Evolutionary conservation across 176 grass and related monocot species (phyloP).

Genomic region (Avena atlantica): DNA sequence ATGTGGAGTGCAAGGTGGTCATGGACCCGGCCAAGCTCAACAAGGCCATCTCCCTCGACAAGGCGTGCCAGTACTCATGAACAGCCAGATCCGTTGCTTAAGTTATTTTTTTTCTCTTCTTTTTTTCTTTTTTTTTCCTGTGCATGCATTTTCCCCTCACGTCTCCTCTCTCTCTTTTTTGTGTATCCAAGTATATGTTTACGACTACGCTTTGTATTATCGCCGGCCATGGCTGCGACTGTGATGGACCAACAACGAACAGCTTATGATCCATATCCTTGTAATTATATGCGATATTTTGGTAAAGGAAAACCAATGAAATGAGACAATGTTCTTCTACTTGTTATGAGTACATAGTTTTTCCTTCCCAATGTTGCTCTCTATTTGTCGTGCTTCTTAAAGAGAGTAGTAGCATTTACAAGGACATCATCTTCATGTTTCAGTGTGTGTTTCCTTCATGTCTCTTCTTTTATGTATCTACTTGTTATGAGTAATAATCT

Average conservation of each 20-base stretch:
- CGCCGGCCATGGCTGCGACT: background rate
- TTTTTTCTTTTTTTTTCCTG: background rate
- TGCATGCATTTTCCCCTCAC: background rate
- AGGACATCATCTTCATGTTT: too few relatives aligned
- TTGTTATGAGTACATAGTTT: too few relatives aligned
- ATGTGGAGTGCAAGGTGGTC: slow-evolving; percentile 63
- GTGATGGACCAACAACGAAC: background rate
- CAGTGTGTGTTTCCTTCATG: too few relatives aligned
- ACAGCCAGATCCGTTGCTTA: background rate
- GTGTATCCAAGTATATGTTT: background rate
- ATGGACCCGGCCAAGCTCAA: slow-evolving; percentile 67
- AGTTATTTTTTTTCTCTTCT: background rate
- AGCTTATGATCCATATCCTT: background rate
- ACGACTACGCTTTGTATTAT: background rate
- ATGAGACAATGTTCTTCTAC: too few relatives aligned
- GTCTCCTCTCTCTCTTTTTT: background rate
- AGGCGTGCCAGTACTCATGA: slow-evolving; percentile 70
- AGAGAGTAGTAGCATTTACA: too few relatives aligned
- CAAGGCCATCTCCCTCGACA: slow-evolving; percentile 49
- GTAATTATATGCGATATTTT: background rate
- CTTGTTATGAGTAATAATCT: too few relatives aligned
- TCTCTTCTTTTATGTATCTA: too few relatives aligned
- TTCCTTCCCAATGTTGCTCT: too few relatives aligned
- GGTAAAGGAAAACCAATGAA: background rate
- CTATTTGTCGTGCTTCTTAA: too few relatives aligned